Percentiles rank a stretch among this genome's conserved stretches.
Evolutionary conservation across 139 green algal species (phyloP).

Genomic region (Tetradesmus lagerheimii): DNA sequence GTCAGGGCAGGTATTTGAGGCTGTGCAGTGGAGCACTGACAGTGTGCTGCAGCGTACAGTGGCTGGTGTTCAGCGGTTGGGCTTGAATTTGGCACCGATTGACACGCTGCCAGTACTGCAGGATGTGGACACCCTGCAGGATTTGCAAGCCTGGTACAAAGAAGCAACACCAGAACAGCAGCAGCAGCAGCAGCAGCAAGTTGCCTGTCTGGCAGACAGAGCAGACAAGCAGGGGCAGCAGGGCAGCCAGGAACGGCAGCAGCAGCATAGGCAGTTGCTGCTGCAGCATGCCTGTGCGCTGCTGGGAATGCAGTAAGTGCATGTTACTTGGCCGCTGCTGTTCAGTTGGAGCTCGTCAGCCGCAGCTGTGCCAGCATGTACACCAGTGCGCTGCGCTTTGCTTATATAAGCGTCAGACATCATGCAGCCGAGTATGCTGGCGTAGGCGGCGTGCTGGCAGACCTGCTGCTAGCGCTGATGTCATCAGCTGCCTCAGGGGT

Average conservation of each 20-base stretch:
- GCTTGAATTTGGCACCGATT: constrained; percentile 52
- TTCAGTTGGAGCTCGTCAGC: neutral
- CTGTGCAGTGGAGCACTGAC: constrained; percentile 68
- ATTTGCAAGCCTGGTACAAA: constrained; percentile 55
- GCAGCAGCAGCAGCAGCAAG: constrained; percentile 12
- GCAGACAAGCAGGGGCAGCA: neutral
- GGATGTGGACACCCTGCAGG: constrained; percentile 69
- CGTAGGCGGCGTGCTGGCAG: no score
- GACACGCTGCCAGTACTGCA: constrained; percentile 55
- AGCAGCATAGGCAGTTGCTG: constrained; percentile 14
- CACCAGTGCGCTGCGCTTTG: no score
- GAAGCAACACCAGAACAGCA: neutral
- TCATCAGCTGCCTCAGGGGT: no score
- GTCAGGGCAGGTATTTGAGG: constrained; percentile 52
- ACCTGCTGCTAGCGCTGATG: no score
- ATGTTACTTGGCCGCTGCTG: neutral
- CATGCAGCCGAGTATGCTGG: no score
- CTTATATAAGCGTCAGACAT: no score
- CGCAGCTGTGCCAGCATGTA: neutral
- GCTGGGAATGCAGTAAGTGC: neutral
- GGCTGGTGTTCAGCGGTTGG: constrained; percentile 34
- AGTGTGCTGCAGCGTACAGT: constrained; percentile 55
- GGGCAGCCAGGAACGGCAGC: neutral
- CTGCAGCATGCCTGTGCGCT: neutral
- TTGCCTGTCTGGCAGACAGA: neutral